Base-by-base conservation (phyloP, 768 basidiomycete species). In the Tulasnella sp. region DNA sequence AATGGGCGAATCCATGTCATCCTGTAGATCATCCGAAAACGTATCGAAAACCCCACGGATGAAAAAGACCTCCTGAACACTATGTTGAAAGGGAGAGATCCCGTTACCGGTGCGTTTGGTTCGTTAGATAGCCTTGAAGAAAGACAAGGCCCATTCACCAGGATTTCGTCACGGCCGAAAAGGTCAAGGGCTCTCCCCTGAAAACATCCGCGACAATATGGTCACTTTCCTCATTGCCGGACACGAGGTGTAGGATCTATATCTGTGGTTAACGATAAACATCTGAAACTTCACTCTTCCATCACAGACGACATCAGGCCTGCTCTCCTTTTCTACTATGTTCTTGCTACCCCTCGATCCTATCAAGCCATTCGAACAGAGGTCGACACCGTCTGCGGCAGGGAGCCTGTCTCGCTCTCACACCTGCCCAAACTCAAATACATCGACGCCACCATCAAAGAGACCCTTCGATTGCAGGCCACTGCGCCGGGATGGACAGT, bases 141-240 rank as follows among this genome's bases (percentile, higher is more conserved):
- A 11, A 43, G 11, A 41, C 62, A 74, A 51, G 63, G 66, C 8
- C 27, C 51, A 19, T n/a, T 13, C n/a, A 38, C 34, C 15, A 15
- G 15, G 5, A 15, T 38, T 7, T 5, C 34, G 7, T 38, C 15
- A 15, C 34, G 5, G 15, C 15, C 34, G 15, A 38, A 7, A 38
- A 64, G 60, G 61, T 32, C 24, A 58, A 32, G 59, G 60, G 1
- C 66, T 79, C 52, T 66, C 73, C 0, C 73, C 76, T 43, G 71
- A 75, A 51, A 74, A 70, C 23, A 78, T 79, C 27, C 65, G 71
- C 4, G 63, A 72, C 56, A 78, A 79, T 66, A 73, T 79, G 3
- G 65, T 76, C 17, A 79, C 78, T 1, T 79, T 79, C 72, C 67
- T 79, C 15, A 75, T 78, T 42, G 78, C 78, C 4, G 78, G 74